Evolutionary conservation across 164 flowering plant species (phyloP), one percentile per base, ranked within the genome.

Genomic region (Stephania yunnanensis): DNA sequence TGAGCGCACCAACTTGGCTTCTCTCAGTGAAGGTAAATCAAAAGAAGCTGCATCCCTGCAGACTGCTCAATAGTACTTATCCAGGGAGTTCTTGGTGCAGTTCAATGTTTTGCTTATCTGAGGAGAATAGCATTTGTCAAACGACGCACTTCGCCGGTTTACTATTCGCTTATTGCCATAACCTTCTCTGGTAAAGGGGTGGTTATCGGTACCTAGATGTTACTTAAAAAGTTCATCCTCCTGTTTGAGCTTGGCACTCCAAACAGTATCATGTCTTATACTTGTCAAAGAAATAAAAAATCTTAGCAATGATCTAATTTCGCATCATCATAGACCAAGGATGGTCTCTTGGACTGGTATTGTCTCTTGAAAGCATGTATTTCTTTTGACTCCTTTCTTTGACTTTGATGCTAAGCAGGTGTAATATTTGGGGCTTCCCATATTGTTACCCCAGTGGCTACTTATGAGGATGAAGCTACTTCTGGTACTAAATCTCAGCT

Each of bases 11-110:
- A 85, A 79, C 75, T 84, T 94, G 83, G 77, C 82, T 70, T 85
- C 95, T 73, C 81, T 94, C 17, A 83, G 87, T 83, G 98, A 94
- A 91, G 94, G 98, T 94, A 79, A 65, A 46, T 46, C 10, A 50
- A 53, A 22, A 31, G 63, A 42, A 55, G 63, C 17, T 55, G 53
- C 6, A 12, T 7, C 13, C 13, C 13, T 48, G n/a, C 52, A 42
- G 19, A 36, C 72, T 55, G 10, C 17, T 0, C 45, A 9, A 22
- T 42, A 8, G 42, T 11, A 7, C 45, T 63, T 61, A 13, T 61
- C 22, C 20, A n/a, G 65, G 15, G 30, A 6, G 31, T 64, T 64
- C 8, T 64, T 29, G 8, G 68, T 8, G 68, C 63, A 55, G 20
- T 20, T 20, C 8, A 7, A 65, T 65, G 12, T 65, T 65, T 65